Evolutionary conservation across 306 rosid genomes (phyloP), one percentile per base, ranked within the genome.

Genomic region (Pterocarpus santalinus): DNA sequence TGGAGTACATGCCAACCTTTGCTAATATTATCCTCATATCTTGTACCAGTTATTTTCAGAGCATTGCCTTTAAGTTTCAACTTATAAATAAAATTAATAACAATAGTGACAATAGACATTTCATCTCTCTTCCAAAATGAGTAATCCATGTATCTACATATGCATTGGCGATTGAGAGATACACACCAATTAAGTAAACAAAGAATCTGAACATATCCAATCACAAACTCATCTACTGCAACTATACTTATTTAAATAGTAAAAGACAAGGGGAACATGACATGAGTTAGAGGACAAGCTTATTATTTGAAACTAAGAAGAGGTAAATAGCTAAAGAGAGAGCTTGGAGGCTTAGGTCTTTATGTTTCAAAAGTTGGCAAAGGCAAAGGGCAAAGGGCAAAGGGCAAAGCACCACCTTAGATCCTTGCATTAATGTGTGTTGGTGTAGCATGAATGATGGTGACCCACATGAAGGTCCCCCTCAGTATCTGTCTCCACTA

Each of bases 401-500:
- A 43, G 47, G 69, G 49, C 39, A 69, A 62, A 64, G 5, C 49
- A 73, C 39, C 28, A 22, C 28, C 75, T 58, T 57, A 57, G 76
- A 74, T 74, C 46, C 57, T 77, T 78, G 49, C 62, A 83, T 72
- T 81, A 81, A 78, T 65, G 58, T 73, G 55, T 52, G 47, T 67
- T 81, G 75, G 65, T 22, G 76, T 36, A 41, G 55, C 76, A 72
- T 66, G 75, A 71, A 72, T 79, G 79, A 77, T 63, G 43, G 81
- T 80, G 87, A 43, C 89, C 89, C 89, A 80, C 85, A 64, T 47
- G 36, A 12, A 71, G 72, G 80, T 22, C 79, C 75, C 67, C 22
- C 55, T 16, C 34, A 8, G 17, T 16, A 13, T 57, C 75, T 8
- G 58, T 56, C 65, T 68, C 63, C 76, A 81, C 76, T 46, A 33